Conservation (phyloP, 306 rosid species). For the Citrullus amarus region DNA sequence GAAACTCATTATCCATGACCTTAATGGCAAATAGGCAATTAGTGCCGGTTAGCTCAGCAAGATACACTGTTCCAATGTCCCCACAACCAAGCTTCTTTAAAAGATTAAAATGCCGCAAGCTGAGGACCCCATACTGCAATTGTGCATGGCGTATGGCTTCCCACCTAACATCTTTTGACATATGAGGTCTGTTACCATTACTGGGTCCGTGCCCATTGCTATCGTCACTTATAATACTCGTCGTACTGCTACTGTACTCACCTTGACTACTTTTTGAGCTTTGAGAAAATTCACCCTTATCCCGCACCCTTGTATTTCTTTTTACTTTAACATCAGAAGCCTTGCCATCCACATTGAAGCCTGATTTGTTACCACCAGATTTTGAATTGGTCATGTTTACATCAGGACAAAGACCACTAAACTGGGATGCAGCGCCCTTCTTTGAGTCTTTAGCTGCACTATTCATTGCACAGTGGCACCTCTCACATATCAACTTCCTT, state of each 20-base stretch:
- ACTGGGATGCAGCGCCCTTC: conserved; percentile 23
- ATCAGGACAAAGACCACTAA: conserved; percentile 23
- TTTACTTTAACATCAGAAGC: conserved; percentile 27
- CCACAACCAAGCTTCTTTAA: conserved; percentile 97
- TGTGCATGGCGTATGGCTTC: conserved; percentile 60
- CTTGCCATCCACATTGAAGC: conserved; percentile 27
- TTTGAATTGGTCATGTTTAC: conserved; percentile 22
- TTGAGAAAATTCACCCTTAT: conserved; percentile 77
- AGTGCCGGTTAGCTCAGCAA: conserved; percentile 71
- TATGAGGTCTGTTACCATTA: conserved; percentile 91
- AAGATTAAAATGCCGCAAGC: conserved; percentile 77
- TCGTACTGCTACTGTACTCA: conserved; percentile 86
- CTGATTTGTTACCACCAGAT: conserved; percentile 29
- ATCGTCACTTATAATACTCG: conserved; percentile 80
- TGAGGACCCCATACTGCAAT: conserved; percentile 57
- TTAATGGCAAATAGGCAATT: conserved; percentile 84
- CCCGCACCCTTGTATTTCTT: conserved; percentile 39
- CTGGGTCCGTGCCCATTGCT: conserved; percentile 75
- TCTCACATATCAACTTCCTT: conserved; percentile 57
- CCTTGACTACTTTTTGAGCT: conserved; percentile 95
- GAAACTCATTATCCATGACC: conserved; percentile 94
- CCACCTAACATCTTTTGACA: conserved; percentile 97
- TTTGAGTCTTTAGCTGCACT: conserved; percentile 26
- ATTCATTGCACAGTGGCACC: conserved; percentile 60
- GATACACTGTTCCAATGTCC: conserved; percentile 96